Base-by-base conservation (phyloP, 2,329 filamentous ascomycete species). In the Neonectria sp. region DNA sequence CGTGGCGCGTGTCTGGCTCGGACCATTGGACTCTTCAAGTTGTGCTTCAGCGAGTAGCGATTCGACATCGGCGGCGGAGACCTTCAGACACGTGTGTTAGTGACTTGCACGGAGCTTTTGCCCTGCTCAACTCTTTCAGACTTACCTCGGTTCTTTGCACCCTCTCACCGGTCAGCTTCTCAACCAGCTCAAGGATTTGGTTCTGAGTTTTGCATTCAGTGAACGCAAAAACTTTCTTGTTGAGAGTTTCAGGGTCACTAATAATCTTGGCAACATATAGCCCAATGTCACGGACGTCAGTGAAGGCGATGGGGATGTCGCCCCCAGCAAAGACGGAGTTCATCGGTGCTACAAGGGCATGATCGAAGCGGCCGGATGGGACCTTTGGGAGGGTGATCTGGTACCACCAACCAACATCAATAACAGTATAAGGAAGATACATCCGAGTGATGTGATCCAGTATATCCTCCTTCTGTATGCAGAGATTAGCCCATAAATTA, bases 381-480 rank as follows among this genome's bases (percentile, higher is more conserved):
- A 79, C 55, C 5, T 55, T 53, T 1, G 77, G 77, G 3, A 75
- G 13, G 7, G 79, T 78, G 27, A 86, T 69, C 71, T 89, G 86
- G 73, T 87, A 86, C 88, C 88, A 90, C 79, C 79, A 89, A 25
- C 88, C 88, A 9, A 88, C 81, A 70, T 90, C 87, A 55, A 90
- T 83, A 72, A 87, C 80, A 5, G 88, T 90, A 77, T 85, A 90
- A 0, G 86, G 85, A 0, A 90, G 79, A 37, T 79, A 75, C 0
- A 85, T 71, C 45, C 79, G 77, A 3, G 84, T 83, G 59, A 89
- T 80, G 59, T 86, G 82, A 63, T 86, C 81, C 63, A 86, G 81
- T 2, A 89, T 79, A 6, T 82, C 77, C 68, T 89, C 85, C 78
- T 89, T 89, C 73, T 77, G 45, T 17, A 48, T 24, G 17, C 15